Conservation (phyloP, 1,284 basidiomycete genomes). For the Trichosporon ovoides region DNA sequence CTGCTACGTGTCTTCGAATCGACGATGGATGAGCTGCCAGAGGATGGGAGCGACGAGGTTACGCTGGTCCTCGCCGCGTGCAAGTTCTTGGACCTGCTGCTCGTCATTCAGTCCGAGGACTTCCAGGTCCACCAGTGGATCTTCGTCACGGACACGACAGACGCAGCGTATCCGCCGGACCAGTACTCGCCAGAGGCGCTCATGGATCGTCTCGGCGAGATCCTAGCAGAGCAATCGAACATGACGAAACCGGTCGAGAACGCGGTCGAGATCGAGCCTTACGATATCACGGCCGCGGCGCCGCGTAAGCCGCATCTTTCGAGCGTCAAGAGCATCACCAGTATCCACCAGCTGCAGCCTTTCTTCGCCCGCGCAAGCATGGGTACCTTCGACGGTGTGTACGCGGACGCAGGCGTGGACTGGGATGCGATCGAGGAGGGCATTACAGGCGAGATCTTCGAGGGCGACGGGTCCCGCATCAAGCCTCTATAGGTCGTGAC, state of each 20-base stretch:
- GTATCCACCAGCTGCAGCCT: conserved; percentile 70
- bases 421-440: conserved; percentile 79
- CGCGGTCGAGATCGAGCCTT: not conserved
- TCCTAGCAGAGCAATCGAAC: conserved; percentile 53
- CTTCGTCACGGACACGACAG: conserved; percentile 95
- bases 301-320: conserved; percentile 71
- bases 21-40: conserved; percentile 51
- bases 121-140: conserved; percentile 99
- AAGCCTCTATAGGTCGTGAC: too few species aligned
- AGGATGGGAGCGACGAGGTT: conserved; percentile 77
- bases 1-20: conserved; percentile 60
- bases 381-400: conserved; percentile 80
- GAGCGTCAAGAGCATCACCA: conserved; percentile 64
- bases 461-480: too few species aligned
- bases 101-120: conserved; percentile 90
- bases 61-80: conserved; percentile 77
- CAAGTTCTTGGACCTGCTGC: conserved; percentile 87
- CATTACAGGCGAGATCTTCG: conserved; percentile 80
- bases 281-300: not conserved
- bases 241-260: not conserved
- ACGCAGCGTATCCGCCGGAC: conserved; percentile 83
- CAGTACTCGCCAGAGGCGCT: conserved; percentile 78
- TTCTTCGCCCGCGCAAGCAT: conserved; percentile 88
- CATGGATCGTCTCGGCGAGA: conserved; percentile 84
- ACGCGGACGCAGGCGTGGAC: conserved; percentile 65